Conservation (phyloP, 2,329 filamentous ascomycete species). For the Alternaria brassicae region DNA sequence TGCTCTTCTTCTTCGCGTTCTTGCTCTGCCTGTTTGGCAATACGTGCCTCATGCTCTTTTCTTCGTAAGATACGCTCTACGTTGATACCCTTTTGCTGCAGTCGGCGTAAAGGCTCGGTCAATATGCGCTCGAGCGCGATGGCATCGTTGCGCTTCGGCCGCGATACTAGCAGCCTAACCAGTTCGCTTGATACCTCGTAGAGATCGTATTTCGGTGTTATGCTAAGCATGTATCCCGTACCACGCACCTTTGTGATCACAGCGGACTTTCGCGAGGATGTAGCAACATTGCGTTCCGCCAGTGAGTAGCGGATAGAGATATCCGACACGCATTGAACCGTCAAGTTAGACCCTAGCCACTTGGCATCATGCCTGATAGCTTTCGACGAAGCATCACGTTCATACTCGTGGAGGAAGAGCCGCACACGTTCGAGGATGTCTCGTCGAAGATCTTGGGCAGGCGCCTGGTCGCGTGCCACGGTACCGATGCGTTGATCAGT, state of each 20-base stretch:
- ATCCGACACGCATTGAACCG: conserved; percentile 77
- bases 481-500: conserved; percentile 77
- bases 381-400: conserved; percentile 62
- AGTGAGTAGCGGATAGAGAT: conserved; percentile 81
- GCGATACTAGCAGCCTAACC: conserved; percentile 77
- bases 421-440: conserved; percentile 87
- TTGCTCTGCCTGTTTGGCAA: conserved; percentile 83
- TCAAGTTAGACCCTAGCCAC: conserved; percentile 88
- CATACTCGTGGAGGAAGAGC: conserved; percentile 87
- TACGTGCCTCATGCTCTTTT: conserved; percentile 84
- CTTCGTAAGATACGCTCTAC: conserved; percentile 91
- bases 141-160: conserved; percentile 86
- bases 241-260: conserved; percentile 77
- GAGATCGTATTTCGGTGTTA: conserved; percentile 78
- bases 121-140: conserved; percentile 91
- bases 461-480: conserved; percentile 69
- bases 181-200: conserved; percentile 93
- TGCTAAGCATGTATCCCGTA: conserved; percentile 72
- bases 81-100: conserved; percentile 91
- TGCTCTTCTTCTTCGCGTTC: conserved; percentile 69
- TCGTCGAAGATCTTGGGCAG: conserved; percentile 74
- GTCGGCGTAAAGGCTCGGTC: conserved; percentile 79
- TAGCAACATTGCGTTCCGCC: conserved; percentile 67
- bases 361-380: conserved; percentile 84
- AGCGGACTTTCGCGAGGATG: conserved; percentile 61